phyloP scores from a whole-genome alignment of 768 basidiomycete genomes.

The Collybia sordida region DNA sequence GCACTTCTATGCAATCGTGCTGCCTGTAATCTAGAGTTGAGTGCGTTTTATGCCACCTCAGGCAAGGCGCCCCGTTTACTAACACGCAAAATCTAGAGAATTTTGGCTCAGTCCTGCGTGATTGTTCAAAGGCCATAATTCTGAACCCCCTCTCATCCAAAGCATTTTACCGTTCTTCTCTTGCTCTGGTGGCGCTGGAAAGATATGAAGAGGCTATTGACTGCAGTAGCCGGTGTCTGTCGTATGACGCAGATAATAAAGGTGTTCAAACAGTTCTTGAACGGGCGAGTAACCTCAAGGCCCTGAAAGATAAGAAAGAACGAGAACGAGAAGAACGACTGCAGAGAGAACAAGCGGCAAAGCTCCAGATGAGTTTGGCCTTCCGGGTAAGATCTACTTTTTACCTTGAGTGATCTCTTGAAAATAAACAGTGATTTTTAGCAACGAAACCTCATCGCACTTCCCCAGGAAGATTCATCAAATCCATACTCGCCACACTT shows the following conservation, averaged over 20 bases:
- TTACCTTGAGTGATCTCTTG: neutral
- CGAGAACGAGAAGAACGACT: slow-evolving; percentile 48
- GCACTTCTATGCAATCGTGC: slow-evolving; percentile 87
- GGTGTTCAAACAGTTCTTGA: slow-evolving; percentile 50
- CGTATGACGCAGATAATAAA: slow-evolving; percentile 56
- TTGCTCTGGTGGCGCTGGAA: slow-evolving; percentile 73
- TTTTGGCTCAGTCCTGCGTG: slow-evolving; percentile 81
- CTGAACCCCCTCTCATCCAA: slow-evolving; percentile 72
- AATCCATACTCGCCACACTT: slow-evolving; percentile 66
- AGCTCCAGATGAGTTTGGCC: slow-evolving; percentile 53
- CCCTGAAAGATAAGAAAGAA: slow-evolving; percentile 50
- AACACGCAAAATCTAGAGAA: slow-evolving; percentile 56
- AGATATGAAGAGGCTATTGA: slow-evolving; percentile 82
- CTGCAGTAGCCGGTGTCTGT: slow-evolving; percentile 69
- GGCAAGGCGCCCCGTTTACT: no score
- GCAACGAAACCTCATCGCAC: slow-evolving; percentile 70
- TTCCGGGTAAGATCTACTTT: slow-evolving; percentile 50
- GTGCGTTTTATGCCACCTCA: slow-evolving; percentile 42
- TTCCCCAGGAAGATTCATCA: slow-evolving; percentile 50
- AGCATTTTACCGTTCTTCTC: slow-evolving; percentile 82
- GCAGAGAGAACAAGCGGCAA: slow-evolving; percentile 50
- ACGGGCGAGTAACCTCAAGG: slow-evolving; percentile 44
- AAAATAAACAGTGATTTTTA: slow-evolving; percentile 26
- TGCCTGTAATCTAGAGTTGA: slow-evolving; percentile 87
- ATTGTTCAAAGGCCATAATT: slow-evolving; percentile 73